Percentiles rank a stretch among this genome's conserved stretches.
Evolutionary conservation across 176 grass and related monocot genomes (phyloP).

Genomic region (Melocanna baccifera): DNA sequence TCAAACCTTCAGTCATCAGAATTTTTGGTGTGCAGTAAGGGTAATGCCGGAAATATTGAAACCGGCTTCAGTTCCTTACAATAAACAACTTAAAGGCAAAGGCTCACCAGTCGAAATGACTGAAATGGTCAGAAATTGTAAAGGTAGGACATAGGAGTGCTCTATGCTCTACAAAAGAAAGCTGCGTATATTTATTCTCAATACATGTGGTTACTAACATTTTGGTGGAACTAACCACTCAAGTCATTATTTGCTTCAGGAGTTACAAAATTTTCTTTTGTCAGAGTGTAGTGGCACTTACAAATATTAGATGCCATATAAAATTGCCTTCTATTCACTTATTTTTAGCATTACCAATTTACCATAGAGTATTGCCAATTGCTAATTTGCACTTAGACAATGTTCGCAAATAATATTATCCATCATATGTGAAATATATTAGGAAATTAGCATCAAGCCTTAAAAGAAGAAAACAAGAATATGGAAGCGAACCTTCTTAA

Average conservation of each 20-base stretch:
- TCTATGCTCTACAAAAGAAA: background rate
- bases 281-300: background rate
- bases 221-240: background rate
- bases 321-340: background rate
- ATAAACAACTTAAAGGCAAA: background rate
- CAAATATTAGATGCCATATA: background rate
- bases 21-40: background rate
- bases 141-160: background rate
- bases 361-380: background rate
- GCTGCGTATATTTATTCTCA: background rate
- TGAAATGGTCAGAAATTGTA: background rate
- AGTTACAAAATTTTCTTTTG: background rate
- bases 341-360: background rate
- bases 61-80: background rate
- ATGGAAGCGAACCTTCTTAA: constrained; percentile 49
- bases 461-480: background rate
- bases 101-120: background rate
- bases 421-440: background rate
- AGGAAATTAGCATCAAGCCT: background rate
- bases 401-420: background rate
- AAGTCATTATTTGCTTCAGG: background rate
- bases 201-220: background rate
- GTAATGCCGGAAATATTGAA: background rate
- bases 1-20: background rate
- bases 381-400: background rate